Base-by-base conservation (phyloP, 169 alveolate genomes). In the Plasmodium falciparum region DNA sequence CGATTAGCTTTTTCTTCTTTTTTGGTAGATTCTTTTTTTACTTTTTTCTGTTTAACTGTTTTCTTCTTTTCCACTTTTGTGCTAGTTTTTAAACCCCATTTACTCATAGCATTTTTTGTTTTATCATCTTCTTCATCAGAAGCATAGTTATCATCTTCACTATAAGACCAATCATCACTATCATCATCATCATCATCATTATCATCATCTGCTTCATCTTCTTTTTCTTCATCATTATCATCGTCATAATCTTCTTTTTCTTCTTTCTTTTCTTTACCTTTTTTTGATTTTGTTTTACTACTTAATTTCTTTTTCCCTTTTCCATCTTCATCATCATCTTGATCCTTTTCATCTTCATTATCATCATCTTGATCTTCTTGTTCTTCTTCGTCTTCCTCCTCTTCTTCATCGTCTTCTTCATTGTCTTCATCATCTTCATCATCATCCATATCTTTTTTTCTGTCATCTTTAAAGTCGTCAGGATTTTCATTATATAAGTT, bases 61-160 rank as follows among this genome's bases (percentile, higher is more conserved):
- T 94, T 93, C 33, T 92, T 83, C 54, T 85, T 91, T 39, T 88
- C 88, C 1, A 88, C 90, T 29, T 92, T 66, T 20, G 92, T 95
- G 20, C 90, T 86, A 71, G 93, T 94, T 91, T 95, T 95, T 54
- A 94, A 93, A 45, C 97, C 97, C 97, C 97, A 95, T 74, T 95
- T 95, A 24, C 96, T 96, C 93, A 95, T 83, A 62, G 97, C 97
- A 17, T 93, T 91, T 66, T 95, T 93, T 54, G 95, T 96, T 76
- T 94, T 92, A 88, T 94, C 97, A 80, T 92, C 91, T 67, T 92
- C 95, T 52, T 89, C 94, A 15, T 96, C 96, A 3, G 94, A 96
- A 20, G 91, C 90, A 69, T 69, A 85, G 20, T 92, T 96, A 6
- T 88, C 91, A 17, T 65, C 94, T 8, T 93, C 97, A 26, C 96